Base-by-base conservation (phyloP, 176 grass and related monocot species). In the Oryza coarctata region DNA sequence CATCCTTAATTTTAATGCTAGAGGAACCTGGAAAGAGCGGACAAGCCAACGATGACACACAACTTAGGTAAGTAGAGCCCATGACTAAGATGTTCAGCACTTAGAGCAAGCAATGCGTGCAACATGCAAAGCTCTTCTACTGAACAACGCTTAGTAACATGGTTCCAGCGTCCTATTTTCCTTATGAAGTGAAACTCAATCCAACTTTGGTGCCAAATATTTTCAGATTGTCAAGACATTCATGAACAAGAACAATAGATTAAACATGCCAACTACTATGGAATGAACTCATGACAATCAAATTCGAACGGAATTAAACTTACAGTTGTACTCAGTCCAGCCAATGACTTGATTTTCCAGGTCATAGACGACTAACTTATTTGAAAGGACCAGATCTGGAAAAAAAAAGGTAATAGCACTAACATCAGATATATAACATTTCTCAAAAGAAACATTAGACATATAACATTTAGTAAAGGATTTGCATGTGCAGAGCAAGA, bases 341-440 rank as follows among this genome's bases (percentile, higher is more conserved):
- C 95, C 95, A 81, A 98, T 86, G 44, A 85, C 90, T 86, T 91
- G 86, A 68, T 98, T 94, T 87, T 98, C 95, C 78, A 94, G 88
- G 88, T 98, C 95, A 82, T 98, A 98, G 74, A 98, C 80, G 80
- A 98, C 95, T 71, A 98, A 79, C 76, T 98, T 98, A 88, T 98
- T 98, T 71, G 95, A 89, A 73, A 98, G 90, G 78, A 89, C 95
- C 63, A 98, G 86, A 93, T 98, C 95, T 98, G 88, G 38, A 39
- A 39, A 75, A 88, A 89, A 47, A 26, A 88, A 88, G 57, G 74
- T 49, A 76, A 13, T 64, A 40, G 25, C 7, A 12, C 18, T 9
- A 68, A 68, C 83, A 73, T 66, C 75, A 77, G 66, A 43, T 73
- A 40, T 13, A 70, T 45, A 58, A 14, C 38, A 39, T 7, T 39